Evolutionary conservation across 192 early-diverging fungal species (phyloP).

Genomic region (Mortierella alpina): DNA sequence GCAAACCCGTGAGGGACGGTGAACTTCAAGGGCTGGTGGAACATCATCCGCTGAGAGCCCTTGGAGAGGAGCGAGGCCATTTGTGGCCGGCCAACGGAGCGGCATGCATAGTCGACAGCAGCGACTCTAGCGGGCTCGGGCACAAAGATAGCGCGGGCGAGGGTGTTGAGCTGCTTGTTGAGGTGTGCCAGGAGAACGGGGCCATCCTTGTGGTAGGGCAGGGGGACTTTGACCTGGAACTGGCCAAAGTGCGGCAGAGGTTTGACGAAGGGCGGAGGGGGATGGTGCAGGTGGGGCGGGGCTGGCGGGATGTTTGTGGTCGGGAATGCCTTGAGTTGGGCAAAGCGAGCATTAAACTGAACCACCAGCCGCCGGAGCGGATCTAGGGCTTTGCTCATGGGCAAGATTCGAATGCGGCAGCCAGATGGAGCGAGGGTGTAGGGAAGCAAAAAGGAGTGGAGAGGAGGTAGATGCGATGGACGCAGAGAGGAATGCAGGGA

Average conservation of each 20-base stretch:
- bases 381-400: conserved; percentile 51
- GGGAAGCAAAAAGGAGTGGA: not conserved
- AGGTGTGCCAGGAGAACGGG: conserved; percentile 40
- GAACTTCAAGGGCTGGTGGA: conserved; percentile 39
- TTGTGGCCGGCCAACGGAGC: conserved; percentile 37
- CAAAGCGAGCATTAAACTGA: conserved; percentile 50
- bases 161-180: conserved; percentile 21
- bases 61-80: conserved; percentile 38
- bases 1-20: conserved; percentile 46
- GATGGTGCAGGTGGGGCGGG: conserved; percentile 28
- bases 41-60: conserved; percentile 35
- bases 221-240: conserved; percentile 44
- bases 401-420: not conserved
- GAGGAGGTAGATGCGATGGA: not conserved
- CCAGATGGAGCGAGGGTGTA: not conserved
- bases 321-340: conserved; percentile 44
- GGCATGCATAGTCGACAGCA: conserved; percentile 48
- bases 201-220: conserved; percentile 40
- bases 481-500: not conserved
- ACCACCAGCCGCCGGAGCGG: conserved; percentile 54
- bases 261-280: conserved; percentile 21
- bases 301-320: conserved; percentile 29
- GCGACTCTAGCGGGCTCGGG: conserved; percentile 49
- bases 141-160: conserved; percentile 34
- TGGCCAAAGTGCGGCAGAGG: conserved; percentile 24